Evolutionary conservation across 306 rosid genomes (phyloP).

Genomic region (Ormosia emarginata): DNA sequence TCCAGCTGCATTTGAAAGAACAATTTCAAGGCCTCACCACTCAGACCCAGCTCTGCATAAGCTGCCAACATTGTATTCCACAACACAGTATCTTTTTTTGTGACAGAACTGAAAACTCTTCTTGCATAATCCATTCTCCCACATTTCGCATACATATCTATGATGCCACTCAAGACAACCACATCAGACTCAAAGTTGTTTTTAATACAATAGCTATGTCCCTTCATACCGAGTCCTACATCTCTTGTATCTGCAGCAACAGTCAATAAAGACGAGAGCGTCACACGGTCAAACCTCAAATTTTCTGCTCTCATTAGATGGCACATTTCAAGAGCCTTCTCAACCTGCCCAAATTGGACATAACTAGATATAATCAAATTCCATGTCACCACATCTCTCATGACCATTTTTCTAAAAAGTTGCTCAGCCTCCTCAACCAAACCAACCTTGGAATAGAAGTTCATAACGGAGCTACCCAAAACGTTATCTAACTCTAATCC

Average conservation of each 20-base stretch:
- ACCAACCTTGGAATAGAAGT: slow-evolving; percentile 80
- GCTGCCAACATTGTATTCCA: slow-evolving; percentile 86
- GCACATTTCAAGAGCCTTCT: slow-evolving; percentile 55
- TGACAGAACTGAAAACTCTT: slow-evolving; percentile 39
- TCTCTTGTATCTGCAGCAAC: slow-evolving; percentile 57
- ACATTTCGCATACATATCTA: slow-evolving; percentile 80
- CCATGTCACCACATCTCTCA: slow-evolving; percentile 77
- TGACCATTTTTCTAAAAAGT: slow-evolving; percentile 43
- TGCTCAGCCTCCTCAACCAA: slow-evolving; percentile 61
- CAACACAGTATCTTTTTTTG: slow-evolving; percentile 54
- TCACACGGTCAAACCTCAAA: slow-evolving; percentile 68
- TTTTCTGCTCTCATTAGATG: slow-evolving; percentile 45
- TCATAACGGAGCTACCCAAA: slow-evolving; percentile 71
- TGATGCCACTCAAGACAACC: slow-evolving; percentile 52
- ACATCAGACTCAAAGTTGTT: slow-evolving; percentile 58
- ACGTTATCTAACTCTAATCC: slow-evolving; percentile 56
- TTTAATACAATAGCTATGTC: slow-evolving; percentile 66
- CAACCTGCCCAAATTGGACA: slow-evolving; percentile 51
- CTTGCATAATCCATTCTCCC: slow-evolving; percentile 54
- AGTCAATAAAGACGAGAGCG: slow-evolving; percentile 61
- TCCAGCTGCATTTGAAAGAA: slow-evolving; percentile 79
- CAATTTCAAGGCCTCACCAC: slow-evolving; percentile 75
- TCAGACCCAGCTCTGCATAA: slow-evolving; percentile 63
- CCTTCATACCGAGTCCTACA: slow-evolving; percentile 55
- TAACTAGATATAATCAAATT: slow-evolving; percentile 73